Conservation (phyloP, 768 basidiomycete genomes). For the Russula griseocarnosa region DNA sequence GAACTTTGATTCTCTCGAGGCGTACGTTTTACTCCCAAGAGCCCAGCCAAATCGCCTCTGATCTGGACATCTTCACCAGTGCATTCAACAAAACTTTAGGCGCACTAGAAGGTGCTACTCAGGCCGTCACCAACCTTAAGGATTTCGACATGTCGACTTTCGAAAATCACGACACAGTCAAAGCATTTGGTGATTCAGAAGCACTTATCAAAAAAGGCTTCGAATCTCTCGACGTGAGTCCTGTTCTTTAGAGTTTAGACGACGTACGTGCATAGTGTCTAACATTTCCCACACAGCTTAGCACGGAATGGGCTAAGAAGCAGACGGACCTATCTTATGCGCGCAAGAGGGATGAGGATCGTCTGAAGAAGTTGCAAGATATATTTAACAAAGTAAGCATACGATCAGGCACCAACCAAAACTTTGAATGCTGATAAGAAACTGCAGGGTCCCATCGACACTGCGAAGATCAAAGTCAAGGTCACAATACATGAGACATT, state of each 20-base stretch:
- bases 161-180: not conserved
- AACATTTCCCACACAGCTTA: constrained; percentile 1
- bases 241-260: not conserved
- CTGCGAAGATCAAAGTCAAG: constrained; percentile 1
- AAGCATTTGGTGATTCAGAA: not conserved
- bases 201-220: not conserved
- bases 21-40: constrained; percentile 7
- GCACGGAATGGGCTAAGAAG: not conserved
- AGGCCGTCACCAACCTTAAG: constrained; percentile 2
- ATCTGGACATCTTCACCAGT: not conserved
- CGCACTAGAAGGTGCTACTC: constrained; percentile 1
- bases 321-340: not conserved
- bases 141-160: not conserved
- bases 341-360: constrained; percentile 7
- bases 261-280: not conserved
- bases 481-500: not conserved
- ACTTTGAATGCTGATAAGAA: not conserved
- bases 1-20: constrained; percentile 9
- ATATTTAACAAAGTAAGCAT: not conserved
- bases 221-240: constrained; percentile 3
- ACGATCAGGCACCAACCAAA: not conserved
- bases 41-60: not conserved
- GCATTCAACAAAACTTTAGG: constrained; percentile 9
- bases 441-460: not conserved
- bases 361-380: constrained; percentile 2